A percentile compares a stretch with the other conserved stretches of the same genome.
Evolutionary conservation across 805 yeast species (phyloP).

Genomic region (Blastobotrys chiropterorum): DNA sequence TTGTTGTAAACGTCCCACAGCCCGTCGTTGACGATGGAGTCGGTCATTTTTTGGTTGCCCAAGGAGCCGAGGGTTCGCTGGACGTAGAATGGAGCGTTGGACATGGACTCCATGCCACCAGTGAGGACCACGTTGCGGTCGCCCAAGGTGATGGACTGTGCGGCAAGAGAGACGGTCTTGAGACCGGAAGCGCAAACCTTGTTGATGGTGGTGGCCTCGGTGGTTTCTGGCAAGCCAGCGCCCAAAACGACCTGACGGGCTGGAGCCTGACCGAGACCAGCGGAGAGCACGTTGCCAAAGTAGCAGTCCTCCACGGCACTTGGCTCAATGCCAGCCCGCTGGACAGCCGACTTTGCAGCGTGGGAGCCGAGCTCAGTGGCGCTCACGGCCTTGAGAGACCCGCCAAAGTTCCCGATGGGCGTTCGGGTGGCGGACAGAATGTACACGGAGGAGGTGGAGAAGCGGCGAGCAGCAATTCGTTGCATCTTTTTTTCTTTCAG

Average conservation of each 20-base stretch:
- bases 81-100: constrained; percentile 84
- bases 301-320: constrained; percentile 78
- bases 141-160: constrained; percentile 80
- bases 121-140: constrained; percentile 82
- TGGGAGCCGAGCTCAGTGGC: constrained; percentile 80
- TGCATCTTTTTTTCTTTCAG: background rate
- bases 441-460: constrained; percentile 45
- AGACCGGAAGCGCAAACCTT: constrained; percentile 95
- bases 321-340: constrained; percentile 70
- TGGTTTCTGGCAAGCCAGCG: constrained; percentile 74
- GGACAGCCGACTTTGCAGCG: constrained; percentile 82
- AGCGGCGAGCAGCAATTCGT: constrained; percentile 7
- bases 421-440: constrained; percentile 88
- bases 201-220: constrained; percentile 84
- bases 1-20: constrained; percentile 81
- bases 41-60: constrained; percentile 50
- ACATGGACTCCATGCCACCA: constrained; percentile 97
- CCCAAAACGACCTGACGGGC: constrained; percentile 93
- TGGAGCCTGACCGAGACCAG: constrained; percentile 92
- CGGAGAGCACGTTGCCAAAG: constrained; percentile 88
- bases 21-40: constrained; percentile 71
- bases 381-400: constrained; percentile 59
- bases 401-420: constrained; percentile 91
- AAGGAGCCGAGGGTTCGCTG: constrained; percentile 64
- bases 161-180: constrained; percentile 81